These are phyloP conservation scores for Phytomonas francai DNA, from an alignment of 208 protist species.

Conservation along the genomic window DNA sequence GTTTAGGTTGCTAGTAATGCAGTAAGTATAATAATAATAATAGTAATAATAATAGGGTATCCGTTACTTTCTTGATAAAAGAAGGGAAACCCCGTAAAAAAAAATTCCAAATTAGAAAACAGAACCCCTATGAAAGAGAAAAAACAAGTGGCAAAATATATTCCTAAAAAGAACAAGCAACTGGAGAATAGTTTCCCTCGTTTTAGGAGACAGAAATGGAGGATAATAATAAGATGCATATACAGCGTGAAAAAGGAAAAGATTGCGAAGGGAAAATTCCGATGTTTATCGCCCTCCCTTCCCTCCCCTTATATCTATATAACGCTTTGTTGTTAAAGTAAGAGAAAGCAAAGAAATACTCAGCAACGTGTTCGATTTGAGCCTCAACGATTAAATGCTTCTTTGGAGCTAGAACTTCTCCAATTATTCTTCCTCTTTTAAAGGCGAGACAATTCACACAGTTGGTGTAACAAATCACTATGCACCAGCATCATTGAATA, in stretches of 20 bases:
- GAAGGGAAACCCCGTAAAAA: constrained; percentile 6
- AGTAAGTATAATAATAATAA: neutral
- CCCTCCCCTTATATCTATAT: too few species aligned
- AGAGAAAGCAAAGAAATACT: too few species aligned
- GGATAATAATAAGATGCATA: neutral
- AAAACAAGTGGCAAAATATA: neutral
- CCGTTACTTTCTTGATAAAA: neutral
- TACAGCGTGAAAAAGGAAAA: constrained; percentile 10
- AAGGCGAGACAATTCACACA: too few species aligned
- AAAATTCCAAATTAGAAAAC: neutral
- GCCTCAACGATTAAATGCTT: too few species aligned
- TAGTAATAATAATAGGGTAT: neutral
- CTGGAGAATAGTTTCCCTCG: neutral
- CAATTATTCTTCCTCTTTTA: too few species aligned
- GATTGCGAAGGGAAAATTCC: neutral
- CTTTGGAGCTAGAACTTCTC: too few species aligned
- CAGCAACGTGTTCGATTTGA: too few species aligned
- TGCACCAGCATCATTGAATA: too few species aligned
- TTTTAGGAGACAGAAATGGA: neutral
- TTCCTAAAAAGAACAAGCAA: constrained; percentile 2
- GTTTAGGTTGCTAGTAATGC: neutral
- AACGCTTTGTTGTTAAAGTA: too few species aligned
- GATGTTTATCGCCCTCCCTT: too few species aligned
- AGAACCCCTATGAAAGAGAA: constrained; percentile 2
- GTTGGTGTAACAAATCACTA: too few species aligned